Evolutionary conservation across 805 yeast genomes (phyloP).

Genomic region (Candida namnaoensis): DNA sequence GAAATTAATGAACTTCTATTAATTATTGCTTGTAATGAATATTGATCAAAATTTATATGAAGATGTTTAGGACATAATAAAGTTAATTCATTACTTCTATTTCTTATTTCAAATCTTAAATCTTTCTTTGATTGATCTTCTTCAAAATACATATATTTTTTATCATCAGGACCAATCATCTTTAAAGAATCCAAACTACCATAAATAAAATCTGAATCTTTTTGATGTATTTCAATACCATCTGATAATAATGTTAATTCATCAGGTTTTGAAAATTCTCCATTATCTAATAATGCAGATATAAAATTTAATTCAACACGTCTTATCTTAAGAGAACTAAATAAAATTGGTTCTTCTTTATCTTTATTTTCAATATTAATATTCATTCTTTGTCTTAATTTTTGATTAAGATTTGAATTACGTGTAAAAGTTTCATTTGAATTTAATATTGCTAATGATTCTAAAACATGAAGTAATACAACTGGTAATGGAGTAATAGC

Average conservation of each 20-base stretch:
- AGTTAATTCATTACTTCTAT: slow-evolving; percentile 25
- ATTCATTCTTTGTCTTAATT: neutral
- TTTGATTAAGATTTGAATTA: slow-evolving; percentile 5
- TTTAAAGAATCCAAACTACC: slow-evolving; percentile 38
- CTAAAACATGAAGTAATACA: slow-evolving; percentile 14
- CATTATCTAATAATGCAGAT: slow-evolving; percentile 33
- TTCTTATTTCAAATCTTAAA: slow-evolving; percentile 40
- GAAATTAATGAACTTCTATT: slow-evolving; percentile 19
- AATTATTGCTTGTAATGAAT: slow-evolving; percentile 17
- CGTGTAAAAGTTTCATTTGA: slow-evolving; percentile 4
- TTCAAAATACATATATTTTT: slow-evolving; percentile 18
- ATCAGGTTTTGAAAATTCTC: slow-evolving; percentile 30
- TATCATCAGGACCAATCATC: slow-evolving; percentile 15
- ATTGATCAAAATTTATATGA: slow-evolving; percentile 4
- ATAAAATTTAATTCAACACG: slow-evolving; percentile 33
- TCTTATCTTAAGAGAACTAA: slow-evolving; percentile 30
- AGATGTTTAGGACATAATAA: slow-evolving; percentile 36
- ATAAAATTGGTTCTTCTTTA: slow-evolving; percentile 8
- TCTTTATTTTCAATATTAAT: neutral
- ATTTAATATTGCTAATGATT: slow-evolving; percentile 12
- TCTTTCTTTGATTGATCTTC: slow-evolving; percentile 32
- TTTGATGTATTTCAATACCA: slow-evolving; percentile 33
- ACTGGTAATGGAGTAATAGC: slow-evolving; percentile 29
- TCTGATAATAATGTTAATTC: slow-evolving; percentile 18
- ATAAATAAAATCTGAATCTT: slow-evolving; percentile 29